phyloP scores from a whole-genome alignment of 345 rosid genomes.

The Brassica nigra region DNA sequence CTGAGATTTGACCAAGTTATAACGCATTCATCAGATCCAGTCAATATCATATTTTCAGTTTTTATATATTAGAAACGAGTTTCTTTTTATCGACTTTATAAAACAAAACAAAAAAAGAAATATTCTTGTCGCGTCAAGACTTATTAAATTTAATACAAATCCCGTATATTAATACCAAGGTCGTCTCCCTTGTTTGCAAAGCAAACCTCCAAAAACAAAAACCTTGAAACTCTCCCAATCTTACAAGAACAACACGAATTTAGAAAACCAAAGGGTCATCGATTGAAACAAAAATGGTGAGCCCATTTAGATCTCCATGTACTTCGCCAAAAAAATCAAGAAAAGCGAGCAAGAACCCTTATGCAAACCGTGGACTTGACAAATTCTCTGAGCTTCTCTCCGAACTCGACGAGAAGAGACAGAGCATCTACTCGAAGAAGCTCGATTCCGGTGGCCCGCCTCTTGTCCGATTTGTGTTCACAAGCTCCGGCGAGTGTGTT shows the following conservation, averaged over 20 bases:
- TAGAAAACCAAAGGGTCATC: slow-evolving; percentile 18
- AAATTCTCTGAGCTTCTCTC: slow-evolving; percentile 69
- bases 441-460: slow-evolving; percentile 47
- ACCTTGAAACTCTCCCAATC: slow-evolving; percentile 1
- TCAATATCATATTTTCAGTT: slow-evolving; percentile 12
- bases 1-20: slow-evolving; percentile 21
- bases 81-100: not conserved
- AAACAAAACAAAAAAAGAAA: not conserved
- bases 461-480: slow-evolving; percentile 58
- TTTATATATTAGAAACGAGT: not conserved
- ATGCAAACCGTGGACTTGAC: slow-evolving; percentile 67
- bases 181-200: slow-evolving; percentile 29
- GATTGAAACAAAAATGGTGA: slow-evolving; percentile 25
- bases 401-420: slow-evolving; percentile 60
- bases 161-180: slow-evolving; percentile 30
- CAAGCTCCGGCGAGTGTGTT: slow-evolving; percentile 45
- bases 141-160: slow-evolving; percentile 3
- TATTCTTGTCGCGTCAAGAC: slow-evolving; percentile 31
- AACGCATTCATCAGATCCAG: slow-evolving; percentile 31
- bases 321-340: slow-evolving; percentile 49
- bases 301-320: slow-evolving; percentile 28
- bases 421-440: slow-evolving; percentile 45
- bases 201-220: not conserved
- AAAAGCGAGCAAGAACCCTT: slow-evolving; percentile 62
- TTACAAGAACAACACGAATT: slow-evolving; percentile 7